Conservation (phyloP, 371 early-diverging fungal species). For the Gilbertella persicaria region DNA sequence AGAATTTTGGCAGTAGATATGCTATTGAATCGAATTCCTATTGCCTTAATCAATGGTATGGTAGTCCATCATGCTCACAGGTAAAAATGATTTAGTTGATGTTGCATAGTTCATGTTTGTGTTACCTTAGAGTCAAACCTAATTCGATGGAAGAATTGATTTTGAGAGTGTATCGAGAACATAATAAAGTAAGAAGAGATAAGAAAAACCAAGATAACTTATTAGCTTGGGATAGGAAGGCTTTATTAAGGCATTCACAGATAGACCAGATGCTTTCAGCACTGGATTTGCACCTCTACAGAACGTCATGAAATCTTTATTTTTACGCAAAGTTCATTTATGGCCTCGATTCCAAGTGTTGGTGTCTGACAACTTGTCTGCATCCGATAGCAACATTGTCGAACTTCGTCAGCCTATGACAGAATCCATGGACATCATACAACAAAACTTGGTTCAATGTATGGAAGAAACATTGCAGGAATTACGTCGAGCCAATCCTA, state of each 20-base stretch:
- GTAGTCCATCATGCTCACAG: slow-evolving; percentile 83
- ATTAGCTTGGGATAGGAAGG: slow-evolving; percentile 55
- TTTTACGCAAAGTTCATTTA: slow-evolving; percentile 78
- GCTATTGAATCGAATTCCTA: slow-evolving; percentile 79
- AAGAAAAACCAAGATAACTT: no score
- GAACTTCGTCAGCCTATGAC: slow-evolving; percentile 87
- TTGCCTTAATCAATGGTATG: slow-evolving; percentile 80
- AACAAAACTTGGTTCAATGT: slow-evolving; percentile 84
- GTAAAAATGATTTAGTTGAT: slow-evolving; percentile 7
- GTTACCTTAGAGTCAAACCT: slow-evolving; percentile 60
- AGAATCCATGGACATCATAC: slow-evolving; percentile 78
- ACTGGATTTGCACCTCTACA: slow-evolving; percentile 86
- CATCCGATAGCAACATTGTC: slow-evolving; percentile 61
- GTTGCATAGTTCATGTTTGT: no score
- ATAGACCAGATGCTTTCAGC: slow-evolving; percentile 77
- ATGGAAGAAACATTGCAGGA: slow-evolving; percentile 81
- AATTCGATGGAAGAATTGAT: slow-evolving; percentile 90
- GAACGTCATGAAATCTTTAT: slow-evolving; percentile 78
- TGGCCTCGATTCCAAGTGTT: slow-evolving; percentile 91
- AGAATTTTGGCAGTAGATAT: slow-evolving; percentile 95
- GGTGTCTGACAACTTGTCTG: slow-evolving; percentile 64
- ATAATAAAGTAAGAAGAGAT: slow-evolving; percentile 59
- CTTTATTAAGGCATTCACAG: slow-evolving; percentile 95
- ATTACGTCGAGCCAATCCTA: slow-evolving; percentile 65
- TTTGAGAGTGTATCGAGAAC: slow-evolving; percentile 75